phyloP scores from a whole-genome alignment of 2,329 filamentous ascomycete species.

The Colletotrichum camelliae region DNA sequence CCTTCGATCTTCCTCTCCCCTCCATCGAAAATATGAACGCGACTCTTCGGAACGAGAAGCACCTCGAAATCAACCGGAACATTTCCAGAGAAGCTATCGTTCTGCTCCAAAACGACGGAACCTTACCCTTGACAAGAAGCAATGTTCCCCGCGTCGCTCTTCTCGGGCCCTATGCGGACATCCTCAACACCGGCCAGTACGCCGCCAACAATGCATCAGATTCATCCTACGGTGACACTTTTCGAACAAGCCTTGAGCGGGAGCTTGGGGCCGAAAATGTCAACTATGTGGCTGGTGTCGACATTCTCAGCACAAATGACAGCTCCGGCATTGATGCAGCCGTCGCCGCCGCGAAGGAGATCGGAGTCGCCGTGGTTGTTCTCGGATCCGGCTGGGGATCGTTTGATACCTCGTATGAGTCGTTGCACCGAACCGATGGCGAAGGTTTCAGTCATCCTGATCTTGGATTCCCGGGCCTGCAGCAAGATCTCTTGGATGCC shows the following conservation, averaged over 20 bases:
- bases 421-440: constrained; percentile 35
- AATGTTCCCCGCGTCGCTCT: constrained; percentile 18
- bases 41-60: constrained; percentile 18
- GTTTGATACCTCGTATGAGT: constrained; percentile 24
- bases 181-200: constrained; percentile 27
- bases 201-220: constrained; percentile 25
- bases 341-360: constrained; percentile 30
- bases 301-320: constrained; percentile 23
- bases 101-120: constrained; percentile 26
- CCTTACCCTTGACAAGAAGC: constrained; percentile 13
- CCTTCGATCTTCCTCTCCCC: constrained; percentile 30
- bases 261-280: constrained; percentile 26
- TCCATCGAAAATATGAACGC: constrained; percentile 16
- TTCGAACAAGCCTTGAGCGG: constrained; percentile 24
- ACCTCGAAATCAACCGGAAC: constrained; percentile 24
- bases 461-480: constrained; percentile 35
- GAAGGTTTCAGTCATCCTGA: constrained; percentile 36
- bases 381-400: constrained; percentile 32
- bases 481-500: constrained; percentile 38
- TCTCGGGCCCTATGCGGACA: constrained; percentile 25
- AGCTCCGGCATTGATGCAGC: constrained; percentile 24
- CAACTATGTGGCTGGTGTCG: constrained; percentile 19
- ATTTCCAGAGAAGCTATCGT: constrained; percentile 27
- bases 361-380: constrained; percentile 32
- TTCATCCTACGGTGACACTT: constrained; percentile 23